Percentiles rank a stretch among this genome's conserved stretches.
These are phyloP conservation scores for Aspergillus affinis DNA, from an alignment of 495 filamentous ascomycete genomes.

Conservation along the genomic window DNA sequence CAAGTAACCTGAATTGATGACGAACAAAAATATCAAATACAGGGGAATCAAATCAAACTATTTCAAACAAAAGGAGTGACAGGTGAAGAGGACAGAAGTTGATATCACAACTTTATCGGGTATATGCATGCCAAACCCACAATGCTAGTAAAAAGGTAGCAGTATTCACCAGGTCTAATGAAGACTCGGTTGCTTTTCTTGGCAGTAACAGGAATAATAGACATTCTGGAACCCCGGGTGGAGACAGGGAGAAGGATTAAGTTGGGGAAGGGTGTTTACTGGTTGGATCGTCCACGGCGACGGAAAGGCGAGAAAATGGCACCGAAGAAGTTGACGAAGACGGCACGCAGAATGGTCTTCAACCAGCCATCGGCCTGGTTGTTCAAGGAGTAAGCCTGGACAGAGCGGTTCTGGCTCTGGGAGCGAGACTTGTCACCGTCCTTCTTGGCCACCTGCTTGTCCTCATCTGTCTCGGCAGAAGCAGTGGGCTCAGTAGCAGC, in stretches of 20 bases:
- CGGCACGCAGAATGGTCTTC: conserved; percentile 42
- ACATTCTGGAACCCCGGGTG: conserved; percentile 2
- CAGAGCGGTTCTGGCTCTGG: conserved; percentile 46
- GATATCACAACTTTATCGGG: conserved; percentile 22
- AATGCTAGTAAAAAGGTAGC: conserved; percentile 30
- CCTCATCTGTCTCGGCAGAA: conserved; percentile 13
- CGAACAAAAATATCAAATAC: conserved; percentile 35
- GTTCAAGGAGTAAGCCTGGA: conserved; percentile 46
- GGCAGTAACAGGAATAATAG: conserved; percentile 29
- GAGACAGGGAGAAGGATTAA: not conserved
- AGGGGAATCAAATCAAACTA: conserved; percentile 37
- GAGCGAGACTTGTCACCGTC: conserved; percentile 39
- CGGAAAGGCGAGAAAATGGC: conserved; percentile 43
- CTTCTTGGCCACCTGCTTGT: conserved; percentile 8
- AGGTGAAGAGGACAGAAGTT: conserved; percentile 12
- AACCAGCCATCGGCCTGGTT: conserved; percentile 45
- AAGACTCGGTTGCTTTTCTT: conserved; percentile 34
- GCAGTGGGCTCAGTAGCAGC: conserved; percentile 7
- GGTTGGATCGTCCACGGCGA: conserved; percentile 32
- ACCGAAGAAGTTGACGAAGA: conserved; percentile 45
- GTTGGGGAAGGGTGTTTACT: conserved; percentile 23
- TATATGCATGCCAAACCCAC: conserved; percentile 33
- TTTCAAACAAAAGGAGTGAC: conserved; percentile 28
- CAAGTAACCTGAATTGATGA: conserved; percentile 12
- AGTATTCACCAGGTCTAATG: conserved; percentile 19